Percentiles rank a stretch among this genome's conserved stretches.
These are phyloP conservation scores for Combretum micranthum DNA, from an alignment of 345 rosid species.

Conservation along the genomic window DNA sequence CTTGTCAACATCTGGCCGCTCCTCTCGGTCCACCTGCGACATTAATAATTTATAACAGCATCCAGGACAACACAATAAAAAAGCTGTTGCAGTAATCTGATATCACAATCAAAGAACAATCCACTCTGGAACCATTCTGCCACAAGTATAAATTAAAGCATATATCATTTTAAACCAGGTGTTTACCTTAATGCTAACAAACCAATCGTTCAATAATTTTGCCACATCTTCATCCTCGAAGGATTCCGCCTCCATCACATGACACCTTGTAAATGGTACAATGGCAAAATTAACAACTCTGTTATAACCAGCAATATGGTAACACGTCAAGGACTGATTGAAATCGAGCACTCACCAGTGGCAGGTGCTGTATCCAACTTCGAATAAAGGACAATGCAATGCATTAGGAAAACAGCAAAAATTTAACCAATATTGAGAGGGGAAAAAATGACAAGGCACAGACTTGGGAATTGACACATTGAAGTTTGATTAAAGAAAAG, in stretches of 20 bases:
- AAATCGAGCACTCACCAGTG: constrained; percentile 68
- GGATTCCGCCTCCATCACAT: constrained; percentile 96
- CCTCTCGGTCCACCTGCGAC: constrained; percentile 88
- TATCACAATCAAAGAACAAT: no score
- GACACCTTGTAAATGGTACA: constrained; percentile 53
- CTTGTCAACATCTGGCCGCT: constrained; percentile 96
- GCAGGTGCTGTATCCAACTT: constrained; percentile 98
- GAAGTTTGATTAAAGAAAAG: background rate
- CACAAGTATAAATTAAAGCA: background rate
- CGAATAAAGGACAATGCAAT: constrained; percentile 21
- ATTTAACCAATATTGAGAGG: background rate
- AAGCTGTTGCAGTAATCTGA: background rate
- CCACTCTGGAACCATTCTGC: no score
- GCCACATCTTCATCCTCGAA: constrained; percentile 75
- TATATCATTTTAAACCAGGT: background rate
- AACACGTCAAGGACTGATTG: background rate
- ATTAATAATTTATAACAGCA: constrained; percentile 17
- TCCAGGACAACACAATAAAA: constrained; percentile 6
- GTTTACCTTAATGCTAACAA: constrained; percentile 80
- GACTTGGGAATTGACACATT: background rate
- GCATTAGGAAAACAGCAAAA: constrained; percentile 4
- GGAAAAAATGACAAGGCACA: no score
- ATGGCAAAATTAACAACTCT: background rate
- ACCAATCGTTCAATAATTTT: constrained; percentile 65
- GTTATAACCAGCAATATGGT: background rate